Conservation (phyloP, 805 yeast species). For the Jamesozyma jinghongensis region DNA sequence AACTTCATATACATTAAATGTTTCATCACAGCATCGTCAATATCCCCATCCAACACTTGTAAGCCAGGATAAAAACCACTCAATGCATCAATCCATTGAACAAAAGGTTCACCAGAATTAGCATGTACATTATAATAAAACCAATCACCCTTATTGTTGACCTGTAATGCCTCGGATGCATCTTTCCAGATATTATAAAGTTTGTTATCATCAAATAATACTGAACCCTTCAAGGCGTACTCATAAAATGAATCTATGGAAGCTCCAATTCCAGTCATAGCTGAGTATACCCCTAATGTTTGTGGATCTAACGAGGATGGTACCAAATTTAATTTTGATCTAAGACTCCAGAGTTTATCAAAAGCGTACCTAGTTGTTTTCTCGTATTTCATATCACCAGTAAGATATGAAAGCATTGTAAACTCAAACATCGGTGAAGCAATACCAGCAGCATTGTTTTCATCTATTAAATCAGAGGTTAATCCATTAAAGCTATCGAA, state of each 20-base stretch:
- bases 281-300: slow-evolving; percentile 45
- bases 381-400: slow-evolving; percentile 68
- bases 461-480: slow-evolving; percentile 39
- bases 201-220: slow-evolving; percentile 56
- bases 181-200: slow-evolving; percentile 47
- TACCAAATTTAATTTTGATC: slow-evolving; percentile 53
- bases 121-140: slow-evolving; percentile 49
- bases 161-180: slow-evolving; percentile 50
- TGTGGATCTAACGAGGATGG: slow-evolving; percentile 71
- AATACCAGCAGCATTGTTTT: slow-evolving; percentile 84
- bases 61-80: slow-evolving; percentile 87
- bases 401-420: slow-evolving; percentile 61
- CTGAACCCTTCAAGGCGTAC: slow-evolving; percentile 68
- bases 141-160: slow-evolving; percentile 45
- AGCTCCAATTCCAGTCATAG: slow-evolving; percentile 77
- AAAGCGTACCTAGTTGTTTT: slow-evolving; percentile 52
- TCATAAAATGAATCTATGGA: slow-evolving; percentile 87
- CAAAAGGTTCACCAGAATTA: slow-evolving; percentile 39
- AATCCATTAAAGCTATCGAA: slow-evolving; percentile 31
- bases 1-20: slow-evolving; percentile 61
- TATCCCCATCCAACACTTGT: slow-evolving; percentile 67
- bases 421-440: slow-evolving; percentile 77
- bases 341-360: slow-evolving; percentile 57
- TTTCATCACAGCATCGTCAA: slow-evolving; percentile 51
- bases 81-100: slow-evolving; percentile 76